These are phyloP conservation scores for Aspergillus sp. DNA, from an alignment of 2,329 filamentous ascomycete genomes.

Conservation along the genomic window DNA sequence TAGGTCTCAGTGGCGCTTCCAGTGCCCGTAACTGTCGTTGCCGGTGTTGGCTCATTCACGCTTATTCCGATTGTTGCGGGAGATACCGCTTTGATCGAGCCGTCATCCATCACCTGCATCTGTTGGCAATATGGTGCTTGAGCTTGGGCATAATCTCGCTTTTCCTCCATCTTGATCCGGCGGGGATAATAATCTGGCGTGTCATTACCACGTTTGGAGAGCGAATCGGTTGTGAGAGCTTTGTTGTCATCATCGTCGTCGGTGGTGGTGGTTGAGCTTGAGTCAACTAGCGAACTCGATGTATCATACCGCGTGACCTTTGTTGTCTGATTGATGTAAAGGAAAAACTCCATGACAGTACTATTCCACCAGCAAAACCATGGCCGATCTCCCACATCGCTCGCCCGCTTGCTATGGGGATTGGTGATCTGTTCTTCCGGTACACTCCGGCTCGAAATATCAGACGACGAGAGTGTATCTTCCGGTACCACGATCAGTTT, in stretches of 20 bases:
- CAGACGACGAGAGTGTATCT: constrained; percentile 37
- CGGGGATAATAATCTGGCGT: constrained; percentile 53
- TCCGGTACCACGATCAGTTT: constrained; percentile 63
- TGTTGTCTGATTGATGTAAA: constrained; percentile 63
- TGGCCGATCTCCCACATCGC: constrained; percentile 61
- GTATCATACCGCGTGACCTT: constrained; percentile 27
- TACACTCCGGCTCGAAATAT: constrained; percentile 35
- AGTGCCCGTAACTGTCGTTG: constrained; percentile 35
- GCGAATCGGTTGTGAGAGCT: constrained; percentile 2
- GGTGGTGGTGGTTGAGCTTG: constrained; percentile 1
- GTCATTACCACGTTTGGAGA: constrained; percentile 10
- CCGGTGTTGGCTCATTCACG: constrained; percentile 42
- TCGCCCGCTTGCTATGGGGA: constrained; percentile 46
- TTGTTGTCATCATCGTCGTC: not conserved
- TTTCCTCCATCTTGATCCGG: constrained; percentile 69
- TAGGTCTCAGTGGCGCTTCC: constrained; percentile 37
- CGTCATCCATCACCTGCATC: constrained; percentile 63
- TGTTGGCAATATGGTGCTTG: constrained; percentile 65
- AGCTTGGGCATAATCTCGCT: constrained; percentile 53
- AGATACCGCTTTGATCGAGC: constrained; percentile 41
- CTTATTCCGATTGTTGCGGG: constrained; percentile 38
- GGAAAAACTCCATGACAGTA: constrained; percentile 68
- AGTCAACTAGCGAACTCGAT: constrained; percentile 11
- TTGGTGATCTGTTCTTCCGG: constrained; percentile 31
- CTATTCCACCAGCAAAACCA: constrained; percentile 75